Evolutionary conservation across 306 rosid species (phyloP).

Genomic region (Fragaria ananassa): DNA sequence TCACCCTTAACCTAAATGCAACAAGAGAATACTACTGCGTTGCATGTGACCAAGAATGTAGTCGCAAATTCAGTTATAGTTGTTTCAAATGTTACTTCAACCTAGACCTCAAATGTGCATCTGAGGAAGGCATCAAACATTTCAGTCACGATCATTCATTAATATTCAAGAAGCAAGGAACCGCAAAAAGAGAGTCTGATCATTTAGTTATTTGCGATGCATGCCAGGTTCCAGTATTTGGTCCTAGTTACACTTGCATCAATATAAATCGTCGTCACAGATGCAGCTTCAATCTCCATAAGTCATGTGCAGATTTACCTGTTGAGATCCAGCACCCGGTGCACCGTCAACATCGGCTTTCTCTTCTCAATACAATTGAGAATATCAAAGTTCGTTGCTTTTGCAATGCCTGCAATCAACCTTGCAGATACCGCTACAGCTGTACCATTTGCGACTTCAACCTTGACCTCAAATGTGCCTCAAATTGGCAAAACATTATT

Average conservation of each 20-base stretch:
- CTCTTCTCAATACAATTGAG: neutral
- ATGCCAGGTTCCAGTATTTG: neutral
- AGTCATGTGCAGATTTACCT: neutral
- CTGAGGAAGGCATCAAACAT: conserved; percentile 20
- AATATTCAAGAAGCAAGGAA: no score
- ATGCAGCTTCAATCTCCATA: neutral
- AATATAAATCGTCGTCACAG: neutral
- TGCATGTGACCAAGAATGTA: neutral
- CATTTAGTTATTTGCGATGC: neutral
- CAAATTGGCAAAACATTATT: neutral
- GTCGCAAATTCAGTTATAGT: neutral
- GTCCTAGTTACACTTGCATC: neutral
- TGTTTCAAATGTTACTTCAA: neutral
- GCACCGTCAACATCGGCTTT: neutral
- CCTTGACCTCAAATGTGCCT: neutral
- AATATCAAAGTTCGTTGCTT: neutral
- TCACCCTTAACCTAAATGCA: no score
- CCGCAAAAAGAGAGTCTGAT: no score
- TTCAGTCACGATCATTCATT: neutral
- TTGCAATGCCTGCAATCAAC: neutral
- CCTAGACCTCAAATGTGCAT: neutral
- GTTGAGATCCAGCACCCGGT: neutral
- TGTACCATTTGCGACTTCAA: neutral
- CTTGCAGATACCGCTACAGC: neutral
- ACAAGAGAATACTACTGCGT: neutral